Percentiles rank a stretch among this genome's conserved stretches.
Conservation (phyloP, 1,139 yeast genomes). For the Pichia sp. region DNA sequence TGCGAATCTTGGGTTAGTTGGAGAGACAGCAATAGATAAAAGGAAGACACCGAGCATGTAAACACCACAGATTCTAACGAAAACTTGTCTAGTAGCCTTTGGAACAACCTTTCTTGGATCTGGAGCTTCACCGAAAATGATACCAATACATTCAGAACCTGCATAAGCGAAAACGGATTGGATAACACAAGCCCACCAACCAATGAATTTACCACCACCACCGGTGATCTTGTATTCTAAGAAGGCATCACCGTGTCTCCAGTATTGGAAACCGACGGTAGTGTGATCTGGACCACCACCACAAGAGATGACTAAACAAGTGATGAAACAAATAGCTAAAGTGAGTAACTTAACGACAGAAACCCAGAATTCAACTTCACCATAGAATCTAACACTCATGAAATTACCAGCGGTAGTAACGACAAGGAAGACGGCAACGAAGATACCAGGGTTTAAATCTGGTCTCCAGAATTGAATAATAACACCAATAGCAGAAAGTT, state of each 20-base stretch:
- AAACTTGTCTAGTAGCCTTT: conserved; percentile 65
- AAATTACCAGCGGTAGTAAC: conserved; percentile 39
- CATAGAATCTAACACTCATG: conserved; percentile 49
- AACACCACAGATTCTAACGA: conserved; percentile 64
- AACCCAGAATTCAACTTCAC: conserved; percentile 71
- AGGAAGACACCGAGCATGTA: conserved; percentile 46
- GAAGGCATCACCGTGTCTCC: conserved; percentile 45
- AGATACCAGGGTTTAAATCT: conserved; percentile 52
- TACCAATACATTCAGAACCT: conserved; percentile 43
- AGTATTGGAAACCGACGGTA: conserved; percentile 64
- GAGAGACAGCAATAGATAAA: conserved; percentile 43
- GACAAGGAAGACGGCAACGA: conserved; percentile 55
- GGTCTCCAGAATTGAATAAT: conserved; percentile 63
- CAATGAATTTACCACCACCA: conserved; percentile 39
- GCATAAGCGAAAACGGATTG: conserved; percentile 52
- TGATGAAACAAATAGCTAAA: conserved; percentile 49
- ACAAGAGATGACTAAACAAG: conserved; percentile 48
- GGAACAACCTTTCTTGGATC: conserved; percentile 57
- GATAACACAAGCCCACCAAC: conserved; percentile 28
- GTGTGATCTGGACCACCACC: conserved; percentile 64
- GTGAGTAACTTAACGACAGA: conserved; percentile 58
- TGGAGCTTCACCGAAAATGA: conserved; percentile 45
- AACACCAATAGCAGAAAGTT: conserved; percentile 54
- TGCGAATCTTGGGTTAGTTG: conserved; percentile 34
- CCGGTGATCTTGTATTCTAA: conserved; percentile 6